Evolutionary conservation across 805 yeast species (phyloP).

Genomic region (Nakazawaea sp.): DNA sequence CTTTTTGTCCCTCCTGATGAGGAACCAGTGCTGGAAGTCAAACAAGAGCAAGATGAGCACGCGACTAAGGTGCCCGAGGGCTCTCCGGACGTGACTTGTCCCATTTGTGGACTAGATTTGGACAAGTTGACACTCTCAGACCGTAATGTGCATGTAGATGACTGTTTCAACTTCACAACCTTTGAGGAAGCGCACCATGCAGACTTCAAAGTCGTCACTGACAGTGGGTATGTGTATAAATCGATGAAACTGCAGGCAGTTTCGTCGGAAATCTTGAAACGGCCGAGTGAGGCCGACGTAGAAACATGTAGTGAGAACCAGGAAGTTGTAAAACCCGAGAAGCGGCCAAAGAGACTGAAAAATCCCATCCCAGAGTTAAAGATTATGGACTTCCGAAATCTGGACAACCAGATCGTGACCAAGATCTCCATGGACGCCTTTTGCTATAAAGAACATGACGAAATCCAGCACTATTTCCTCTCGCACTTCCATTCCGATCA

Average conservation of each 20-base stretch:
- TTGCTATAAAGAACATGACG: slow-evolving; percentile 36
- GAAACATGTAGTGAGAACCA: slow-evolving; percentile 6
- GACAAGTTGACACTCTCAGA: slow-evolving; percentile 30
- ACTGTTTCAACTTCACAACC: slow-evolving; percentile 31
- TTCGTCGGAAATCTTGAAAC: background rate
- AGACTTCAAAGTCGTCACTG: slow-evolving; percentile 14
- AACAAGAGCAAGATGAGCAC: background rate
- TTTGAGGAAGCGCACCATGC: background rate
- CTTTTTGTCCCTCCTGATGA: too few relatives aligned
- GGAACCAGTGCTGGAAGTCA: too few relatives aligned
- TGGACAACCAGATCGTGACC: slow-evolving; percentile 11
- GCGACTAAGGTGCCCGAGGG: background rate
- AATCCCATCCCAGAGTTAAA: slow-evolving; percentile 49
- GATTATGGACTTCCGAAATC: slow-evolving; percentile 34
- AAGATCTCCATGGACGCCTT: slow-evolving; percentile 64
- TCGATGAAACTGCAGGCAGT: slow-evolving; percentile 13
- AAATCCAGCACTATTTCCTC: slow-evolving; percentile 48
- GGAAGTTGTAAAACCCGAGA: slow-evolving; percentile 7
- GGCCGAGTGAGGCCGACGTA: background rate
- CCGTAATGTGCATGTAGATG: slow-evolving; percentile 49
- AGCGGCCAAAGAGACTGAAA: slow-evolving; percentile 17
- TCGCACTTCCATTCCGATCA: slow-evolving; percentile 94
- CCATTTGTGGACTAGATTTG: slow-evolving; percentile 40
- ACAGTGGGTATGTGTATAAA: slow-evolving; percentile 15
- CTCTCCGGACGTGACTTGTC: slow-evolving; percentile 31